These are phyloP conservation scores for Suillus plorans DNA, from an alignment of 768 basidiomycete species.

Conservation along the genomic window DNA sequence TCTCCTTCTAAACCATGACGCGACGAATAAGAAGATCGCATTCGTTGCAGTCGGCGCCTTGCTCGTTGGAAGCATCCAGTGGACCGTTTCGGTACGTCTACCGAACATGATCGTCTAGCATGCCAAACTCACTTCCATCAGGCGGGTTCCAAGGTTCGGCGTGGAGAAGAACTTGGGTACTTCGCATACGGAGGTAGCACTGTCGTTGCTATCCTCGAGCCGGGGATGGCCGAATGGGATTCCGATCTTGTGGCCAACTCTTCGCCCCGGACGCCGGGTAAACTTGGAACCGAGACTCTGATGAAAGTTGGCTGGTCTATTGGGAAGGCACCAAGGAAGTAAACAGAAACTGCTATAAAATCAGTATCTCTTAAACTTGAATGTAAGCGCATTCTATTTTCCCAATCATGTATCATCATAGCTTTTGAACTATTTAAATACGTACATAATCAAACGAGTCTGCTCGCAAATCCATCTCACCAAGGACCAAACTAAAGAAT, in stretches of 20 bases:
- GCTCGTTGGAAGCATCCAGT: slow-evolving; percentile 73
- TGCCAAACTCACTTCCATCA: slow-evolving; percentile 14
- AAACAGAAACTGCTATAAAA: not conserved
- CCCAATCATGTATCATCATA: not conserved
- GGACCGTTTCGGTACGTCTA: slow-evolving; percentile 44
- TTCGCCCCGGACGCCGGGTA: not conserved
- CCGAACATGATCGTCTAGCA: not conserved
- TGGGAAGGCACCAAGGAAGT: slow-evolving; percentile 15
- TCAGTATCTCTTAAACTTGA: not conserved
- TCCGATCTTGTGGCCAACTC: slow-evolving; percentile 61
- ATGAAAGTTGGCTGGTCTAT: slow-evolving; percentile 45
- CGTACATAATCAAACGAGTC: not conserved
- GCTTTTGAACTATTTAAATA: not conserved
- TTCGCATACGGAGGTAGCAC: slow-evolving; percentile 83
- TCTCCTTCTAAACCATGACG: slow-evolving; percentile 47
- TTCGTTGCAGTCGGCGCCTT: slow-evolving; percentile 80
- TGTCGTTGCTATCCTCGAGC: slow-evolving; percentile 58
- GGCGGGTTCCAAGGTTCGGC: slow-evolving; percentile 50
- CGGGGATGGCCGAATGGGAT: slow-evolving; percentile 55
- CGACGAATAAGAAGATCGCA: slow-evolving; percentile 51
- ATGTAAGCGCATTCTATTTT: not conserved
- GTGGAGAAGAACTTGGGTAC: slow-evolving; percentile 66
- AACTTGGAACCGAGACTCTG: slow-evolving; percentile 59
- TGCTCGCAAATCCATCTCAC: not conserved
- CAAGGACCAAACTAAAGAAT: not conserved